These are phyloP conservation scores for Parmales sp. DNA, from an alignment of 108 stramenopile species.

Conservation along the genomic window DNA sequence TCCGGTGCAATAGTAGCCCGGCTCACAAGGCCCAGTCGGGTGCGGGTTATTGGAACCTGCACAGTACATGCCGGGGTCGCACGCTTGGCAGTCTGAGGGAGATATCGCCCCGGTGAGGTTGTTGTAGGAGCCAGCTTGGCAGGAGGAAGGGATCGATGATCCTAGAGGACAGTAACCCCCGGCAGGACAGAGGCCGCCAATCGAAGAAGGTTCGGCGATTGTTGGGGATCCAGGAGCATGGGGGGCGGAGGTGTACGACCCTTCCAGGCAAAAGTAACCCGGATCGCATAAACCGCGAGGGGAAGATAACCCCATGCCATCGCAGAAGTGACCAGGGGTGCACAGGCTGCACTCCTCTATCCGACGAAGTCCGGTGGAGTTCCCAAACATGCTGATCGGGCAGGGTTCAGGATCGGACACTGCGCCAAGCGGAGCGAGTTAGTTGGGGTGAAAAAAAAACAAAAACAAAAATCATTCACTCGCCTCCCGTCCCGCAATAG, in stretches of 20 bases:
- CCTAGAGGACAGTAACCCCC: slow-evolving; percentile 20
- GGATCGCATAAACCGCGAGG: slow-evolving; percentile 36
- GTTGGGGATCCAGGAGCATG: slow-evolving; percentile 11
- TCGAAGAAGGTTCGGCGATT: neutral
- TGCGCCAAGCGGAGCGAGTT: slow-evolving; percentile 17
- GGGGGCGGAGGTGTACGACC: slow-evolving; percentile 33
- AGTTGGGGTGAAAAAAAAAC: no score
- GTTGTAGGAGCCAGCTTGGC: slow-evolving; percentile 17
- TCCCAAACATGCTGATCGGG: slow-evolving; percentile 23
- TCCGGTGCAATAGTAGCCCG: slow-evolving; percentile 29
- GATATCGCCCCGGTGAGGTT: slow-evolving; percentile 21
- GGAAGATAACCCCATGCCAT: slow-evolving; percentile 19
- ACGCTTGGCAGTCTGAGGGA: slow-evolving; percentile 20
- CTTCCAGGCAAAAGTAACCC: slow-evolving; percentile 34
- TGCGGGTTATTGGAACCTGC: slow-evolving; percentile 20
- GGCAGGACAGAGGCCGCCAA: slow-evolving; percentile 19
- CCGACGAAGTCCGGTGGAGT: slow-evolving; percentile 16
- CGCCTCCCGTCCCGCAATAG: slow-evolving; percentile 26
- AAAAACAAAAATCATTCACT: no score
- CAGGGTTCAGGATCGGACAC: slow-evolving; percentile 23
- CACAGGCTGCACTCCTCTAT: slow-evolving; percentile 37
- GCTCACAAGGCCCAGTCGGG: slow-evolving; percentile 19
- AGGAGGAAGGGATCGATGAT: neutral
- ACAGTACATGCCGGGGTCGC: slow-evolving; percentile 36
- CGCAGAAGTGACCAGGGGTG: slow-evolving; percentile 42